These are phyloP conservation scores for Hymenoscyphus occultus DNA, from an alignment of 2,329 filamentous ascomycete species.

Conservation along the genomic window DNA sequence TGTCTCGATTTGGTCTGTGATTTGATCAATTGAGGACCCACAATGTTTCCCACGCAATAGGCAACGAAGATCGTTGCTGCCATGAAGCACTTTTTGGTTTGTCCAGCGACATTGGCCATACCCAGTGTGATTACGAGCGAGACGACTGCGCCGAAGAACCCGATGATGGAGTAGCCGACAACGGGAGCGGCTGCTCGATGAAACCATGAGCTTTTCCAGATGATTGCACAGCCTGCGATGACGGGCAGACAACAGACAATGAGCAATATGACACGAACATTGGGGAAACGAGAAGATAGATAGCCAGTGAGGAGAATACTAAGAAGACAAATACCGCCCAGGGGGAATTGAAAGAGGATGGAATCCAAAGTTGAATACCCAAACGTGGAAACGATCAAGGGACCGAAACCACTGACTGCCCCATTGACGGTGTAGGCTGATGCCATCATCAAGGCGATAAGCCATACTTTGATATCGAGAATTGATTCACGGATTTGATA, in stretches of 20 bases:
- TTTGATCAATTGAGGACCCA: constrained; percentile 69
- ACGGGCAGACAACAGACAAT: constrained; percentile 67
- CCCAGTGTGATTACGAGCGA: constrained; percentile 56
- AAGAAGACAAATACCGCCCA: constrained; percentile 66
- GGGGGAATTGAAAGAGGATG: constrained; percentile 72
- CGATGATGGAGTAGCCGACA: constrained; percentile 68
- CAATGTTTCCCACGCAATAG: constrained; percentile 74
- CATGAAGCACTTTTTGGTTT: constrained; percentile 77
- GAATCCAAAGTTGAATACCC: constrained; percentile 61
- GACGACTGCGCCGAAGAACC: constrained; percentile 70
- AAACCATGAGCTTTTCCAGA: constrained; percentile 67
- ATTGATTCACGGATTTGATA: constrained; percentile 57
- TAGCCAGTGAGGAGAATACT: constrained; percentile 65
- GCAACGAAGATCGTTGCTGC: constrained; percentile 71
- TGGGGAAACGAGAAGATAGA: constrained; percentile 55
- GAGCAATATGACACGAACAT: constrained; percentile 64
- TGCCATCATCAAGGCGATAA: constrained; percentile 66
- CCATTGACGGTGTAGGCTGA: constrained; percentile 70
- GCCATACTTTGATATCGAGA: constrained; percentile 60
- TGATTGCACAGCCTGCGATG: constrained; percentile 70
- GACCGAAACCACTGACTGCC: constrained; percentile 67
- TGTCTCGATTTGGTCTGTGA: constrained; percentile 63
- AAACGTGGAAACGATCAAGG: constrained; percentile 69
- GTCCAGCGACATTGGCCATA: constrained; percentile 69
- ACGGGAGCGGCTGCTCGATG: constrained; percentile 65